A percentile compares a stretch with the other conserved stretches of the same genome.
phyloP scores from a whole-genome alignment of 495 filamentous ascomycete genomes.

The Penicillium tannophilum region DNA sequence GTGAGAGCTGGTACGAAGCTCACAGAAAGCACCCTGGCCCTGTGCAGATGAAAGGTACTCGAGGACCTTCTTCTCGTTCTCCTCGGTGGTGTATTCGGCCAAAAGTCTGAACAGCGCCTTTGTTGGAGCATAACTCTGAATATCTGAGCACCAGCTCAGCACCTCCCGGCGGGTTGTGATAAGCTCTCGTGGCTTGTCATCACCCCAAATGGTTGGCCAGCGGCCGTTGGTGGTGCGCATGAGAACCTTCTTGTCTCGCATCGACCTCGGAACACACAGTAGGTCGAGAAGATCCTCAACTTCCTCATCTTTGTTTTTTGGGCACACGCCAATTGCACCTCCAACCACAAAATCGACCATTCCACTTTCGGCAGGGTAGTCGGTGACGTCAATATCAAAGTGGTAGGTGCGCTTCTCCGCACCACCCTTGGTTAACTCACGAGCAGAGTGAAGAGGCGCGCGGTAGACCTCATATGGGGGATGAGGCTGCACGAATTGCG shows the following conservation, averaged over 20 bases:
- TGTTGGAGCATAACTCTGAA: slow-evolving; percentile 89
- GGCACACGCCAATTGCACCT: slow-evolving; percentile 89
- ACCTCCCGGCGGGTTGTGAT: slow-evolving; percentile 87
- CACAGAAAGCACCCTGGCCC: slow-evolving; percentile 92
- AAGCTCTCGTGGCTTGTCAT: slow-evolving; percentile 80
- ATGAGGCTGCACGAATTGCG: slow-evolving; percentile 91
- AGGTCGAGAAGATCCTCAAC: slow-evolving; percentile 85
- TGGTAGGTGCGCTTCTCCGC: slow-evolving; percentile 96
- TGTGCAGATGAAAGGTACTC: slow-evolving; percentile 84
- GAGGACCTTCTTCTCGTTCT: slow-evolving; percentile 84
- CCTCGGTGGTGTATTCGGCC: slow-evolving; percentile 78
- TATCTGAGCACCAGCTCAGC: slow-evolving; percentile 91
- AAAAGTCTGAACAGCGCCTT: slow-evolving; percentile 85
- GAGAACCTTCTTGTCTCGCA: slow-evolving; percentile 78
- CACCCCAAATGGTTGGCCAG: slow-evolving; percentile 98
- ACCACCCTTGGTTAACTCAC: slow-evolving; percentile 86
- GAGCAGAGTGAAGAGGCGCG: slow-evolving; percentile 75
- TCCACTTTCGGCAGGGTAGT: slow-evolving; percentile 83
- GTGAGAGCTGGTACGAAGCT: slow-evolving; percentile 87
- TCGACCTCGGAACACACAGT: slow-evolving; percentile 71
- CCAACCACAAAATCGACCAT: slow-evolving; percentile 94
- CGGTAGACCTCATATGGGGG: slow-evolving; percentile 89
- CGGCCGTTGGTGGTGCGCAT: slow-evolving; percentile 77
- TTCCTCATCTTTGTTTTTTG: slow-evolving; percentile 75
- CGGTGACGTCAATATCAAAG: slow-evolving; percentile 94